A percentile compares a stretch with the other conserved stretches of the same genome.
phyloP scores from a whole-genome alignment of 441 rosid species.

The Gossypium laxum region DNA sequence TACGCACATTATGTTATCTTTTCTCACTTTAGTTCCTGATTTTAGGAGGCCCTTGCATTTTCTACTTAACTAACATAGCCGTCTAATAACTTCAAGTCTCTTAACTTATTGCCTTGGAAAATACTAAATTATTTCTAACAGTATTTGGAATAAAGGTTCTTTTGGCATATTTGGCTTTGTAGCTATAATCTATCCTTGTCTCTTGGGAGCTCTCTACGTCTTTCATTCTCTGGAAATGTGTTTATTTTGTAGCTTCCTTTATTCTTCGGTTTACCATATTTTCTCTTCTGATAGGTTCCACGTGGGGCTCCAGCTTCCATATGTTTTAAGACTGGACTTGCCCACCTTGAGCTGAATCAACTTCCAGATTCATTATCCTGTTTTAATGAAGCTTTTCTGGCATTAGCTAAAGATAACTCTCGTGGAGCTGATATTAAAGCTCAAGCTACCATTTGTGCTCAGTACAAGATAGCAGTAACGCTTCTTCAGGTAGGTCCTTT shows the following conservation, averaged over 20 bases:
- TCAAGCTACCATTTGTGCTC: constrained; percentile 95
- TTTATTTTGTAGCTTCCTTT: neutral
- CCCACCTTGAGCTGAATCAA: constrained; percentile 94
- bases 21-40: neutral
- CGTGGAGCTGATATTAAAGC: constrained; percentile 94
- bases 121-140: neutral
- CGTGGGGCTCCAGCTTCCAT: constrained; percentile 83
- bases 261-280: constrained; percentile 5
- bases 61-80: neutral
- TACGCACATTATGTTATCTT: neutral
- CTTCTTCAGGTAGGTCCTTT: constrained; percentile 58
- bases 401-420: constrained; percentile 86
- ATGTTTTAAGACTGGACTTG: constrained; percentile 90
- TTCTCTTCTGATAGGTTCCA: constrained; percentile 54
- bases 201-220: neutral
- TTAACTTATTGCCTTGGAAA: neutral
- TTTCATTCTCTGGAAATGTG: constrained; percentile 2
- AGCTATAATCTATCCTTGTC: neutral
- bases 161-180: neutral
- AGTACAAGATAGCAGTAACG: constrained; percentile 88
- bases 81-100: neutral
- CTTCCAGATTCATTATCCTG: constrained; percentile 94
- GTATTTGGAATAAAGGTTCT: neutral
- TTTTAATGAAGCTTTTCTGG: constrained; percentile 92
- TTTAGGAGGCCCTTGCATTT: neutral